Evolutionary conservation across 805 yeast species (phyloP), one percentile per base, ranked within the genome.

Genomic region (Yamadazyma sp.): DNA sequence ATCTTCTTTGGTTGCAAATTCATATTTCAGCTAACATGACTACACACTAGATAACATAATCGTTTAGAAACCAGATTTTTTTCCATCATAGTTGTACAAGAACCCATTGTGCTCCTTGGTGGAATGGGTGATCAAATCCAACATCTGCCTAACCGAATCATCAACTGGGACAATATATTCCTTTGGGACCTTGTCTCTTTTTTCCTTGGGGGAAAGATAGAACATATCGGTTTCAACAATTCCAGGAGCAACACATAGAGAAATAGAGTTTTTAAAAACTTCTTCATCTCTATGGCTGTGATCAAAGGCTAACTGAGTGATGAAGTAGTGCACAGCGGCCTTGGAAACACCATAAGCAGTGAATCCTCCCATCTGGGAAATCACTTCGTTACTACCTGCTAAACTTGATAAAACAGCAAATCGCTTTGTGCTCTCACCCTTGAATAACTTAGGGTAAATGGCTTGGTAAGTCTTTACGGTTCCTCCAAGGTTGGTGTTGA

Each of bases 261-360:
- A 33, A 13, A 59, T 57, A 5, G 47, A 30, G 7, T 21, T 19
- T 7, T 16, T 37, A n/a, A 24, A 53, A 48, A 52, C 54, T 1
- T 46, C 53, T 15, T 62, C 60, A 4, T 31, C 35, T 4, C 10
- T 5, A 6, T 12, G 3, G 36, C 44, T 20, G 53, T 32, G 18
- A 12, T 36, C 40, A 11, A 45, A 31, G 18, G 57, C 48, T 22
- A 64, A 37, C 18, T 45, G 45, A 28, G 47, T 57, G 19, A 52
- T 49, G 10, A 54, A 12, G 38, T 47, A 47, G 52, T 66, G 64
- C 39, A 64, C 42, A 1, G 65, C 71, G 7, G 69, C 64, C 46
- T 67, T 66, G 6, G 68, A 57, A 28, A 47, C 49, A 3, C 69
- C 69, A 40, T 65, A 65, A 12, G 61, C 59, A 10, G 54, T 42